These are phyloP conservation scores for Talaromyces sp. DNA, from an alignment of 2,329 filamentous ascomycete genomes.

Conservation along the genomic window DNA sequence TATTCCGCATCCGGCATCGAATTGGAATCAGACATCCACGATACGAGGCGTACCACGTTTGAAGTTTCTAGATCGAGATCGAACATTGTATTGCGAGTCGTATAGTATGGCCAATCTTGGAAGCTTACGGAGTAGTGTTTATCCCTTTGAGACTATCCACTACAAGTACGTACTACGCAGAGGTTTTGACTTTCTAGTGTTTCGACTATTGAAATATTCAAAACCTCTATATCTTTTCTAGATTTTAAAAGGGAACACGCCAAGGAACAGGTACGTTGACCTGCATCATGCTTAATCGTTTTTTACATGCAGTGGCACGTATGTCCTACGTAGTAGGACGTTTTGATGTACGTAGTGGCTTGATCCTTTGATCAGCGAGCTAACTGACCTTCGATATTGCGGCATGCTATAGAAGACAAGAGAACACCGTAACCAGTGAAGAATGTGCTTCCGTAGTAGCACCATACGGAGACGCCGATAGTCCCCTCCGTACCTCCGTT, in stretches of 20 bases:
- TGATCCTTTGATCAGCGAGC: not conserved
- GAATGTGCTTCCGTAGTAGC: not conserved
- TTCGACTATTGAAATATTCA: not conserved
- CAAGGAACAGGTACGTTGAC: not conserved
- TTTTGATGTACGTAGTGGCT: not conserved
- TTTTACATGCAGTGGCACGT: not conserved
- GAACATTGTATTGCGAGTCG: not conserved
- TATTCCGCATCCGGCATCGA: not conserved
- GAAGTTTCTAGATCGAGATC: not conserved
- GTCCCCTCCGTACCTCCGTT: not conserved
- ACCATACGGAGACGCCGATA: not conserved
- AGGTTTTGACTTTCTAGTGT: not conserved
- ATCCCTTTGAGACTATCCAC: not conserved
- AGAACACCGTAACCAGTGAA: not conserved
- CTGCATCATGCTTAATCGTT: not conserved
- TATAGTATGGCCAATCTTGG: not conserved
- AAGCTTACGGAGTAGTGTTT: not conserved
- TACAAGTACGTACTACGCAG: not conserved
- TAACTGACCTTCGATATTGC: not conserved
- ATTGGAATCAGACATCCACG: not conserved
- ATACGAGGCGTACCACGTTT: constrained; percentile 2
- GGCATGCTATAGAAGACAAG: not conserved
- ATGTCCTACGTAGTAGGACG: constrained; percentile 2
- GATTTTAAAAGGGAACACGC: not conserved
- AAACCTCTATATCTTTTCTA: not conserved